Conservation (phyloP, 2,329 filamentous ascomycete species). For the Hypoxylon sp. region DNA sequence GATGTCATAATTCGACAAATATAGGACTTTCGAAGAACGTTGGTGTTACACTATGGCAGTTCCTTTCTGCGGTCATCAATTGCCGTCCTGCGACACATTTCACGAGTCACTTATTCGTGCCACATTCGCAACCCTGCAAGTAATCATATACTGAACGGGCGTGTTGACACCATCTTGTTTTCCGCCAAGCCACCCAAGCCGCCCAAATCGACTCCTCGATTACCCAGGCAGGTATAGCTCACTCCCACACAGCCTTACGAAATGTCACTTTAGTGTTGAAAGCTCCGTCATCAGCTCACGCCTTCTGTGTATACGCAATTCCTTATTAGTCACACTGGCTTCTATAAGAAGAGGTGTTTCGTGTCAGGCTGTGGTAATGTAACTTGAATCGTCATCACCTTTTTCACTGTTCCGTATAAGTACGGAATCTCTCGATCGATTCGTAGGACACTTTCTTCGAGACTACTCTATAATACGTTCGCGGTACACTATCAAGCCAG, state of each 20-base stretch:
- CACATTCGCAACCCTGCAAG: neutral
- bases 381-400: neutral
- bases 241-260: slow-evolving; percentile 16
- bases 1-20: neutral
- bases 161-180: slow-evolving; percentile 3
- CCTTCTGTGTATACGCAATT: neutral
- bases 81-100: slow-evolving; percentile 1
- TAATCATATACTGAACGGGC: slow-evolving; percentile 1
- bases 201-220: neutral
- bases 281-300: slow-evolving; percentile 7
- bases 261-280: slow-evolving; percentile 7
- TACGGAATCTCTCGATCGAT: neutral
- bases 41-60: neutral
- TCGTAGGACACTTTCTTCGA: neutral
- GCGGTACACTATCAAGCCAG: neutral
- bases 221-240: slow-evolving; percentile 8
- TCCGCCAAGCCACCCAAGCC: slow-evolving; percentile 21
- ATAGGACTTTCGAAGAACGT: neutral
- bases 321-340: slow-evolving; percentile 20
- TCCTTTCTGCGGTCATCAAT: slow-evolving; percentile 23
- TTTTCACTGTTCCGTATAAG: neutral
- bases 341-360: slow-evolving; percentile 34
- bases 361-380: slow-evolving; percentile 21
- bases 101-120: neutral
- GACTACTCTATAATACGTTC: neutral